phyloP scores from a whole-genome alignment of 1,284 basidiomycete species.

The Lentinula novae-zelandiae region DNA sequence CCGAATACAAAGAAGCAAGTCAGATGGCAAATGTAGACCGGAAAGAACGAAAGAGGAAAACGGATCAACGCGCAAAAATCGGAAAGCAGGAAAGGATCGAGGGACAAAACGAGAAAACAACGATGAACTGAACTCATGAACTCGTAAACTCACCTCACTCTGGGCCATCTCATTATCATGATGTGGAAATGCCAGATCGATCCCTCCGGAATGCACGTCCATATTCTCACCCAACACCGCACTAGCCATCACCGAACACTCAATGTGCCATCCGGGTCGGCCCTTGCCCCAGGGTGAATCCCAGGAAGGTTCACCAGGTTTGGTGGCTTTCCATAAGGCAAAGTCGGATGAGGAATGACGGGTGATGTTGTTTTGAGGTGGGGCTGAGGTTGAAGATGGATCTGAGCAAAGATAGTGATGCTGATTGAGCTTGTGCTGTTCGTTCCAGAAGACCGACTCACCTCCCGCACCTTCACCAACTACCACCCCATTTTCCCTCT shows the following conservation, averaged over 20 bases:
- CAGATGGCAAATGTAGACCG: slow-evolving; percentile 7
- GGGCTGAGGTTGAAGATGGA: slow-evolving; percentile 42
- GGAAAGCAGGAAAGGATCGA: too few relatives aligned
- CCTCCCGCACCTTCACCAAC: slow-evolving; percentile 53
- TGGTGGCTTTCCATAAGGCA: slow-evolving; percentile 97
- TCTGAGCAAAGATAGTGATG: too few relatives aligned
- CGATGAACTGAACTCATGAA: not conserved
- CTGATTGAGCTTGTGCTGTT: too few relatives aligned
- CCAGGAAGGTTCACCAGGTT: slow-evolving; percentile 98
- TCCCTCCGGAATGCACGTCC: slow-evolving; percentile 98
- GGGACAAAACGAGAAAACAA: too few relatives aligned
- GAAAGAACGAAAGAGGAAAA: too few relatives aligned
- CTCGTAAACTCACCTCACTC: slow-evolving; percentile 59
- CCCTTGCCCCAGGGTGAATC: slow-evolving; percentile 94
- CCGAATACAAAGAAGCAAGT: not conserved
- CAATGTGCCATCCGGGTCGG: slow-evolving; percentile 99
- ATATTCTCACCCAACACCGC: slow-evolving; percentile 90
- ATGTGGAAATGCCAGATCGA: slow-evolving; percentile 97
- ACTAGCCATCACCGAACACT: slow-evolving; percentile 98
- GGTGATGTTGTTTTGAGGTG: slow-evolving; percentile 49
- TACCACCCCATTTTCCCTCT: slow-evolving; percentile 65
- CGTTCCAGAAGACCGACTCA: slow-evolving; percentile 24
- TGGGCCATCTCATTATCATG: slow-evolving; percentile 99
- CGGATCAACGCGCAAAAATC: not conserved
- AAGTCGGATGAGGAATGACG: slow-evolving; percentile 82